Conservation (phyloP, 306 rosid genomes). For the Inga oerstediana region DNA sequence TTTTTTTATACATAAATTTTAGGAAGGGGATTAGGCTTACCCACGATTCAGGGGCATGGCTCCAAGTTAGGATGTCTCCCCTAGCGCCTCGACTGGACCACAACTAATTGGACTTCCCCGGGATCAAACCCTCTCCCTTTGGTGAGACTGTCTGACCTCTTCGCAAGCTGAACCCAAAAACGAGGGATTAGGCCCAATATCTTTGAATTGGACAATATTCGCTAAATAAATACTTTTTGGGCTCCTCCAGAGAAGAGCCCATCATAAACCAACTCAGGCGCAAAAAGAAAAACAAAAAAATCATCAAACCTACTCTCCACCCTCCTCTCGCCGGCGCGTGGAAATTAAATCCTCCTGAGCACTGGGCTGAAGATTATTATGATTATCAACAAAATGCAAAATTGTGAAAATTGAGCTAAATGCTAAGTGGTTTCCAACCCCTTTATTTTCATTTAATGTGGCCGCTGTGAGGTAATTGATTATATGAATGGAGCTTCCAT, state of each 20-base stretch:
- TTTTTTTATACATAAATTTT: too few relatives aligned
- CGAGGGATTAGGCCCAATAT: not conserved
- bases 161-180: too few relatives aligned
- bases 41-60: too few relatives aligned
- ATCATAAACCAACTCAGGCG: not conserved
- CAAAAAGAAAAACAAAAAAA: not conserved
- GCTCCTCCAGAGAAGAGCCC: not conserved
- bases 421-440: not conserved
- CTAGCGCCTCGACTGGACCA: too few relatives aligned
- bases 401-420: not conserved
- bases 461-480: conserved; percentile 37
- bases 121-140: too few relatives aligned
- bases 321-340: conserved; percentile 34
- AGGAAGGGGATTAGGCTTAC: too few relatives aligned
- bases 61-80: too few relatives aligned
- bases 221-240: not conserved
- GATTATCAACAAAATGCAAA: not conserved
- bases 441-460: conserved; percentile 11
- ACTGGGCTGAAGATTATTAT: not conserved
- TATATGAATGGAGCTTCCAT: not conserved
- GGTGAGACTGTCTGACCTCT: too few relatives aligned
- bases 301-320: conserved; percentile 15
- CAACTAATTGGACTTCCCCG: too few relatives aligned
- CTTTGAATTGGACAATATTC: not conserved
- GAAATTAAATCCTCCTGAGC: not conserved